Evolutionary conservation across 805 yeast species (phyloP).

Genomic region (Myxozyma geophila): DNA sequence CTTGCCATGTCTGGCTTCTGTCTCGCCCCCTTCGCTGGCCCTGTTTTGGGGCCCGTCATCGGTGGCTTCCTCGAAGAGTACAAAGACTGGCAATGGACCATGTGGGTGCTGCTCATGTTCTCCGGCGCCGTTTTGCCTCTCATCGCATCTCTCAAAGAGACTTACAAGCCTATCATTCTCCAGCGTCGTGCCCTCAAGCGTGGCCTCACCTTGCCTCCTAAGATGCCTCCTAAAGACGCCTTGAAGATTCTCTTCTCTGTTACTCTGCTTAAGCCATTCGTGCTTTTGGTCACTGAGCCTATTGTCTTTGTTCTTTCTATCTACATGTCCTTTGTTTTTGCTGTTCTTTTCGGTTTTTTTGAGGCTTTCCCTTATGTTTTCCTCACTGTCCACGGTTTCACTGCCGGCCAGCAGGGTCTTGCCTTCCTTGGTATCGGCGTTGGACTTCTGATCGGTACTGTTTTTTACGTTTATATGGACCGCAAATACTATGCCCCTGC

Average conservation of each 20-base stretch:
- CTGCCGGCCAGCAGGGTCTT: conserved; percentile 57
- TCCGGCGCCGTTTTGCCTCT: conserved; percentile 59
- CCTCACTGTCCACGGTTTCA: conserved; percentile 51
- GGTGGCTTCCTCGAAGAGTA: conserved; percentile 60
- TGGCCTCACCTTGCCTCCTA: conserved; percentile 48
- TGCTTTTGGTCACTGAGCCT: conserved; percentile 74
- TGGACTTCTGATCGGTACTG: conserved; percentile 49
- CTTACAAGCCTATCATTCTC: conserved; percentile 71
- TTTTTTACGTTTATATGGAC: conserved; percentile 30
- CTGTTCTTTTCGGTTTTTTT: conserved; percentile 60
- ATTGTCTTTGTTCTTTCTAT: conserved; percentile 63
- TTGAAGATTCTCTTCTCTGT: conserved; percentile 54
- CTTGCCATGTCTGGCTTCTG: conserved; percentile 74
- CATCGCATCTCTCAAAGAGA: conserved; percentile 60
- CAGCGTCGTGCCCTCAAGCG: conserved; percentile 63
- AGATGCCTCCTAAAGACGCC: conserved; percentile 43
- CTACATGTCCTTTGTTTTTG: conserved; percentile 59
- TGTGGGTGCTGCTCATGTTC: conserved; percentile 73
- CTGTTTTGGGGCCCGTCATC: conserved; percentile 53
- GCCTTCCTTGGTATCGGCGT: conserved; percentile 67
- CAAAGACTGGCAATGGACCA: conserved; percentile 64
- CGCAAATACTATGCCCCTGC: conserved; percentile 19
- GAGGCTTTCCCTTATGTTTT: conserved; percentile 62
- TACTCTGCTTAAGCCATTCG: conserved; percentile 64
- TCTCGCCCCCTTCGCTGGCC: conserved; percentile 64